These are phyloP conservation scores for Ogataea zsoltii DNA, from an alignment of 805 yeast species.

Conservation along the genomic window DNA sequence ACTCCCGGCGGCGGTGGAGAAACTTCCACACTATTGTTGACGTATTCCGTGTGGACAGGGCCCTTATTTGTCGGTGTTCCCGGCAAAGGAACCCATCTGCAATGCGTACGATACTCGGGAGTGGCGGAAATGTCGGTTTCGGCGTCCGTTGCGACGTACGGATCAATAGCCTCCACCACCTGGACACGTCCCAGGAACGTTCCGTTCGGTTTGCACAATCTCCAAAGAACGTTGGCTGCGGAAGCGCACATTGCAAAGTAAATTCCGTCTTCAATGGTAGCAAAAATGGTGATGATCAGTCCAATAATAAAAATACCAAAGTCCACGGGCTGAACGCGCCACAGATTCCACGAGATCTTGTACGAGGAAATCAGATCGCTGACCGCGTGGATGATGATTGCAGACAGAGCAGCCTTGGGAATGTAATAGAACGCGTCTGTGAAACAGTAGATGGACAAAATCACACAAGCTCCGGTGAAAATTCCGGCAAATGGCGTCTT, in stretches of 20 bases:
- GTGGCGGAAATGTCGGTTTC: neutral
- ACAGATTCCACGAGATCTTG: constrained; percentile 65
- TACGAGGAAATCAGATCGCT: constrained; percentile 77
- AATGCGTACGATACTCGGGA: constrained; percentile 19
- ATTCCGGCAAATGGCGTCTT: constrained; percentile 92
- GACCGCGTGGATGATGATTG: constrained; percentile 92
- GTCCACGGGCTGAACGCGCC: constrained; percentile 75
- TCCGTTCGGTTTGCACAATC: constrained; percentile 79
- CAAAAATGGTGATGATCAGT: constrained; percentile 71
- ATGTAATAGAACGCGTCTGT: constrained; percentile 84
- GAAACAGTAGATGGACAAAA: constrained; percentile 81
- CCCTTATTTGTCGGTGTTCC: constrained; percentile 26
- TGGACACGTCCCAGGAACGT: constrained; percentile 77
- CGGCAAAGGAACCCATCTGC: constrained; percentile 69
- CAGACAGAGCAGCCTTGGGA: constrained; percentile 85
- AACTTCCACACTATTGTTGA: constrained; percentile 60
- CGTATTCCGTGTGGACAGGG: constrained; percentile 33
- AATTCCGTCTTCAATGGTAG: constrained; percentile 84
- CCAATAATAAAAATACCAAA: constrained; percentile 70
- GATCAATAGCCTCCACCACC: constrained; percentile 70
- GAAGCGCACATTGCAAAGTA: constrained; percentile 90
- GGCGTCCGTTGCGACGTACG: constrained; percentile 38
- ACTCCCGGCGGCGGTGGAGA: constrained; percentile 90
- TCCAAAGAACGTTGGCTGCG: constrained; percentile 67
- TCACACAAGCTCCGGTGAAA: constrained; percentile 84